phyloP scores from a whole-genome alignment of 768 basidiomycete genomes.

The Mycena epipterygia region DNA sequence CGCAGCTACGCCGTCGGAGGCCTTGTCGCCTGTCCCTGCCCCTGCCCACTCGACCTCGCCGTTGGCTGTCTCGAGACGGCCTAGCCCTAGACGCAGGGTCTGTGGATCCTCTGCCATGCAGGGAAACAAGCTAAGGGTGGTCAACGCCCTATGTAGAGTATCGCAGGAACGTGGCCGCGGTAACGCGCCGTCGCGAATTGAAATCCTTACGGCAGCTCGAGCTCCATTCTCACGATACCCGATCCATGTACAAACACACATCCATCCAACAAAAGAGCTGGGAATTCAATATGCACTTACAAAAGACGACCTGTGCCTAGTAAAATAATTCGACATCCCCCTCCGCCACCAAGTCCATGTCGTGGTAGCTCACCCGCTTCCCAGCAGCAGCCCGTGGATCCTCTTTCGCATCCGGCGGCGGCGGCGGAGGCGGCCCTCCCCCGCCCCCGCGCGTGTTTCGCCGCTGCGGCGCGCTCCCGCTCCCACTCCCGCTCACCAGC shows the following conservation, averaged over 20 bases:
- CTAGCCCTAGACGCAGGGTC: background rate
- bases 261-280: too few species aligned
- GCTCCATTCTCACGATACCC: too few species aligned
- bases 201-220: background rate
- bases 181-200: slow-evolving; percentile 19
- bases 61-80: background rate
- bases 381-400: slow-evolving; percentile 93
- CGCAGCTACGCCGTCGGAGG: background rate
- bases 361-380: slow-evolving; percentile 92
- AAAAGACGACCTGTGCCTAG: slow-evolving; percentile 24
- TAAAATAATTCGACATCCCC: slow-evolving; percentile 53
- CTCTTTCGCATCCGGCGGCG: slow-evolving; percentile 90
- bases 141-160: background rate
- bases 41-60: slow-evolving; percentile 17
- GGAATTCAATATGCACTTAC: slow-evolving; percentile 70
- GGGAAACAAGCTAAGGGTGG: background rate
- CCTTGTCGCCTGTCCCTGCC: too few species aligned
- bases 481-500: slow-evolving; percentile 61
- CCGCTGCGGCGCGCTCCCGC: slow-evolving; percentile 39
- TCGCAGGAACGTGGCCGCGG: slow-evolving; percentile 1
- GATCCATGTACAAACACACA: too few species aligned
- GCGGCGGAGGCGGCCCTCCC: slow-evolving; percentile 75
- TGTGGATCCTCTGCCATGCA: slow-evolving; percentile 21
- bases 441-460: slow-evolving; percentile 54
- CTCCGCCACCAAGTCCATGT: slow-evolving; percentile 95